Evolutionary conservation across 495 filamentous ascomycete genomes (phyloP), one percentile per base, ranked within the genome.

Genomic region (Aspergillus kassunensis): DNA sequence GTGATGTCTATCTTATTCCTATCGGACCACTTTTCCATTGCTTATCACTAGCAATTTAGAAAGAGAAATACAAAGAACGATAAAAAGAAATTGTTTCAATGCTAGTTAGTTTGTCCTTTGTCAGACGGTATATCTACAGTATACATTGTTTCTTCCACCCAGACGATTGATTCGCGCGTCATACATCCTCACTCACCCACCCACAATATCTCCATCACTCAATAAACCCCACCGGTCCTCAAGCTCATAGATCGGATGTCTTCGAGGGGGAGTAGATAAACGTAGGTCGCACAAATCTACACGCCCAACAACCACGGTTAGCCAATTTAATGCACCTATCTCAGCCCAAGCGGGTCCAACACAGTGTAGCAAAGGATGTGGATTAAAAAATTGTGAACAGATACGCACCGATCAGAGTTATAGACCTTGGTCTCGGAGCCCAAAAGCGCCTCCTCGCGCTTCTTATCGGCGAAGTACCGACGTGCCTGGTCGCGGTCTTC

Each of bases 401-500:
- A 18, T 44, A 77, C 90, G 37, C 78, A 95, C 91, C 86, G 75
- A 59, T 95, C 90, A 53, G 83, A 85, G 75, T 97, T 82, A 69
- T 97, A 98, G 27, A 93, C 80, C 62, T 81, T 83, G 20, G 76
- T 77, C 70, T 92, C 87, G 56, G 80, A 78, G 24, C 92, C 92
- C 58, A 97, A 61, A 46, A 98, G 75, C 72, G 89, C 84, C 80
- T 89, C 89, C 80, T 97, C 95, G 36, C 93, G 77, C 49, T 82
- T 88, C 77, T 89, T 81, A 63, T 95, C 88, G 42, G 95, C 93
- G 49, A 83, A 82, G 64, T 90, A 77, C 57, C 91, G 74, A 40
- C 93, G 80, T 57, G 95, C 91, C 64, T 89, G 84, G 74, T 98
- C 93, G 41, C 93, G 86, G 75, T 98, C 93, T 63, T 92, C 88